Base-by-base conservation (phyloP, 768 basidiomycete species). In the Macrolepiota fuliginosa region DNA sequence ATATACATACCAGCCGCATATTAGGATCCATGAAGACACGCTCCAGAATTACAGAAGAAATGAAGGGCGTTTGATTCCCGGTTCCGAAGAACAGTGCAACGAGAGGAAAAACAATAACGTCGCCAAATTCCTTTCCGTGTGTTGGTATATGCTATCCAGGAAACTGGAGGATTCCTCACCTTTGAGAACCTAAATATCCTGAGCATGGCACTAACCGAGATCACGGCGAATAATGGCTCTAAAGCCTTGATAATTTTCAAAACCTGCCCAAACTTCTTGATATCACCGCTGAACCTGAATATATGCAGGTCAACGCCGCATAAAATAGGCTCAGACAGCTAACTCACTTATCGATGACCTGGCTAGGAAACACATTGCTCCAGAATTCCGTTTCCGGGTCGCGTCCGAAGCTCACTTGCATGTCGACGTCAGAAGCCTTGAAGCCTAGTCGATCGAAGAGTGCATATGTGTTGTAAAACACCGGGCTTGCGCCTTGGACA, bases 351-450 rank as follows among this genome's bases (percentile, higher is more conserved):
- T 32, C 29, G 29, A 32, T 32, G 29, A 32, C 70, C 56, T 64
- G 66, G 52, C 70, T 72, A 1, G 72, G 29, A 56, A 72, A 72
- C 7, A 73, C 69, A 29, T 72, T 72, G 62, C 64, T 72, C 71
- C 70, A 73, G 40, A 72, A 72, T 15, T 74, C 71, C 1, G 60
- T 67, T 19, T 68, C 69, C 32, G 65, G 65, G 25, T 72, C 71
- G 15, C 65, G 66, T 15, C 71, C 72, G 58, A 74, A 71, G 56
- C 72, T 72, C 27, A 73, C 71, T 60, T 73, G 73, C 67, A 73
- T 71, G 19, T 65, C 71, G 22, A 74, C 69, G 47, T 71, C 70
- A 40, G 69, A 66, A 4, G 70, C 67, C 40, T 61, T 64, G 63
- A 72, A 72, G 9, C 71, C 72, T 11, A 72, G 64, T n/a, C 54